A percentile compares a stretch with the other conserved stretches of the same genome.
Evolutionary conservation across 805 yeast species (phyloP).

Genomic region (Brettanomyces bruxellensis): DNA sequence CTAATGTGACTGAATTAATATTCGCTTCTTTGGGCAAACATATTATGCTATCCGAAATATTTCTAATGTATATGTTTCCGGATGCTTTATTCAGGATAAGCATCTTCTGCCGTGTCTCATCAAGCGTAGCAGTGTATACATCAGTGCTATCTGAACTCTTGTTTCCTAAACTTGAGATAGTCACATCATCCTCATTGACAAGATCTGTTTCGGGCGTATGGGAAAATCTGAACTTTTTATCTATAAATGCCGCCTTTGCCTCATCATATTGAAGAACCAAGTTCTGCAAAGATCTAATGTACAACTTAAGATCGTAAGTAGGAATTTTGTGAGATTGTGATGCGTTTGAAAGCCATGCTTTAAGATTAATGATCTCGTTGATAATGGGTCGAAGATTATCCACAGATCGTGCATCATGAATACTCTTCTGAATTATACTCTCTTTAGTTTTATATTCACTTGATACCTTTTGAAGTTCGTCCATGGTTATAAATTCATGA

Average conservation of each 20-base stretch:
- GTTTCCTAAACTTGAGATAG: background rate
- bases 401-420: background rate
- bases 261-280: constrained; percentile 14
- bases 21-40: background rate
- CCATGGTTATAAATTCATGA: background rate
- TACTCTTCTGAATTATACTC: background rate
- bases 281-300: constrained; percentile 10
- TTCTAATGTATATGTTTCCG: background rate
- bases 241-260: constrained; percentile 7
- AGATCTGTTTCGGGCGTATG: constrained; percentile 7
- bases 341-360: constrained; percentile 11
- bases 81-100: background rate
- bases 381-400: constrained; percentile 1
- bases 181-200: background rate
- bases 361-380: constrained; percentile 8
- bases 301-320: constrained; percentile 16
- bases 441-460: background rate
- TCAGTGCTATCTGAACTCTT: background rate
- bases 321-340: constrained; percentile 12
- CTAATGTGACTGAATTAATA: constrained; percentile 15
- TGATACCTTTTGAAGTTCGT: background rate
- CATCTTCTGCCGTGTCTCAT: background rate
- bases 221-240: constrained; percentile 16
- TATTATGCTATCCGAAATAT: background rate
- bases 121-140: background rate